Conservation (phyloP, 768 basidiomycete genomes). For the Phylloporus arenicola region DNA sequence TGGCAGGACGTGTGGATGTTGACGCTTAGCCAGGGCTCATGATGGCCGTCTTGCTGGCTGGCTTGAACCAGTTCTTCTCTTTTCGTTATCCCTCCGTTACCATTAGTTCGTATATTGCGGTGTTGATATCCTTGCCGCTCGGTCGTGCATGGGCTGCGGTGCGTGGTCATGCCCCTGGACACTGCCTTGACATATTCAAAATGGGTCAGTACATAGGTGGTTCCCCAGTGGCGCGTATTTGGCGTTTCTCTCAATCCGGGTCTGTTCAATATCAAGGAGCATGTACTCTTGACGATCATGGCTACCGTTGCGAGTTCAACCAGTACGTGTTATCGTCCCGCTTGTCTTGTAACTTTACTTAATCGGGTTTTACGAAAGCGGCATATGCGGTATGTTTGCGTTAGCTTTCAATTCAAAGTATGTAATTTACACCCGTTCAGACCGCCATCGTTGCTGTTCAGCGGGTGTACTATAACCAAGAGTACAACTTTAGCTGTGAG, state of each 20-base stretch:
- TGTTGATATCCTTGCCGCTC: constrained; percentile 63
- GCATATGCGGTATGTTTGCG: constrained; percentile 41
- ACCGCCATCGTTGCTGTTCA: constrained; percentile 76
- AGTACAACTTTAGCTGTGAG: constrained; percentile 47
- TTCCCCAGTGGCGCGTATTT: constrained; percentile 50
- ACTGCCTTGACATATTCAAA: no score
- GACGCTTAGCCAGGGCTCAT: constrained; percentile 23
- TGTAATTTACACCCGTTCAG: no score
- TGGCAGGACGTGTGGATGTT: background rate
- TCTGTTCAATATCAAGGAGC: constrained; percentile 71
- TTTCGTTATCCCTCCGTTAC: constrained; percentile 54
- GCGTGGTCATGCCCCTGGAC: constrained; percentile 1
- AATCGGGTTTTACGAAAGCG: constrained; percentile 18
- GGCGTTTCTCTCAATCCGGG: constrained; percentile 71
- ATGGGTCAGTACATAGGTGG: constrained; percentile 25
- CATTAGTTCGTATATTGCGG: constrained; percentile 53
- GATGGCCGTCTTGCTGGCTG: constrained; percentile 58
- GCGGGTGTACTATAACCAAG: constrained; percentile 59
- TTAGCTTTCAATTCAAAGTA: background rate
- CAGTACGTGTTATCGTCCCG: constrained; percentile 13
- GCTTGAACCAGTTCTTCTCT: constrained; percentile 76
- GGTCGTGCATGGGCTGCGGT: constrained; percentile 57
- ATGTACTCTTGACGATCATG: constrained; percentile 65
- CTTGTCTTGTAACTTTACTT: background rate
- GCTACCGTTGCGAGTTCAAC: constrained; percentile 38